phyloP scores from a whole-genome alignment of 495 filamentous ascomycete species.

The Cenococcum geophilum region DNA sequence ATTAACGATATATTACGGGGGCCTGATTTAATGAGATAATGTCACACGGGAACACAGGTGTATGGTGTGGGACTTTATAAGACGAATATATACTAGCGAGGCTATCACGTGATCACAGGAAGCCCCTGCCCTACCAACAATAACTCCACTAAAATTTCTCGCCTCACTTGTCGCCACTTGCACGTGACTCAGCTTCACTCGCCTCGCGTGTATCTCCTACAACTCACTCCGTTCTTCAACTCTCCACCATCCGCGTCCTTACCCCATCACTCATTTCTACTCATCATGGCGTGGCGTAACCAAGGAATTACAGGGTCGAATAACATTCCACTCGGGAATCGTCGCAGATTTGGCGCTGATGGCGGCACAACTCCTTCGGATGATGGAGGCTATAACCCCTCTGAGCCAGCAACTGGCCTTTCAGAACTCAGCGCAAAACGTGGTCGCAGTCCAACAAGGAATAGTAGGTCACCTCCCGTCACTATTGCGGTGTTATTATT shows the following conservation, averaged over 20 bases:
- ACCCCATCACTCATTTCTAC: not conserved
- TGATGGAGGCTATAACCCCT: slow-evolving; percentile 56
- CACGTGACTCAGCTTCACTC: not conserved
- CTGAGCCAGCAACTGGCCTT: slow-evolving; percentile 44
- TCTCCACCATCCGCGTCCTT: not conserved
- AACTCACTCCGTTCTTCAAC: slow-evolving; percentile 5
- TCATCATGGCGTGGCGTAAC: slow-evolving; percentile 79
- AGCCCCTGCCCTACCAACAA: too few species aligned
- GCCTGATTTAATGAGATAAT: too few species aligned
- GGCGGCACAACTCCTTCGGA: slow-evolving; percentile 42
- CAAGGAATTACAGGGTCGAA: slow-evolving; percentile 98
- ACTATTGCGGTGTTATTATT: not conserved
- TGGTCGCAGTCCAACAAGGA: slow-evolving; percentile 66
- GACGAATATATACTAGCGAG: too few species aligned
- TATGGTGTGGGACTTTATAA: too few species aligned
- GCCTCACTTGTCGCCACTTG: not conserved
- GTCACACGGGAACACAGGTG: too few species aligned
- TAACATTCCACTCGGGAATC: slow-evolving; percentile 87
- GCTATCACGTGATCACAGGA: too few species aligned
- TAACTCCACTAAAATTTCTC: too few species aligned
- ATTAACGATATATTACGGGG: too few species aligned
- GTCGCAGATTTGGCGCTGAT: slow-evolving; percentile 75
- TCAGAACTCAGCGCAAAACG: slow-evolving; percentile 55
- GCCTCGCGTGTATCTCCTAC: too few species aligned
- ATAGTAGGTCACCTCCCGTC: slow-evolving; percentile 40